Base-by-base conservation (phyloP, 768 basidiomycete species). In the Rhodotorula paludigena region DNA sequence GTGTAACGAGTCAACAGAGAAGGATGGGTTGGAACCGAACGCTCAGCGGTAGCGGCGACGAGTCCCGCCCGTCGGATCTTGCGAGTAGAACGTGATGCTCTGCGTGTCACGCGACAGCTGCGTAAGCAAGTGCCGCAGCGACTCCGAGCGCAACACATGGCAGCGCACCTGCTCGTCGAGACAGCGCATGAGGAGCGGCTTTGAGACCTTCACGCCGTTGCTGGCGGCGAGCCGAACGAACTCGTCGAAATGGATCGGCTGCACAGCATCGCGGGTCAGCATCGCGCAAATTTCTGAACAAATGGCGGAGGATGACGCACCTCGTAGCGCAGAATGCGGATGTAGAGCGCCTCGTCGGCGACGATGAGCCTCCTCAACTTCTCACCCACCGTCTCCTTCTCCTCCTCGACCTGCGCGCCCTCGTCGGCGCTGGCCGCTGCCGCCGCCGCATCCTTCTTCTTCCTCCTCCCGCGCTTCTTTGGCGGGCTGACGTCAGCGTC, bases 201-300 rank as follows among this genome's bases (percentile, higher is more conserved):
- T 57, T 20, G 71, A 63, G 53, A 61, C 35, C 58, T 72, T 72
- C 66, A 72, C 42, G 1, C 58, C 58, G 33, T 51, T 59, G n/a
- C 25, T 9, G 8, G 57, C 49, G 2, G 53, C 57, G 53, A 72
- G 60, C 0, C 47, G 20, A 36, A 55, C 48, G 49, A 72, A 68
- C 35, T 59, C 71, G 66, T 68, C 66, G 23, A 72, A 23, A 44
- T 68, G 64, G 30, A 72, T 56, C 10, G 71, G 71, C 71, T 72
- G 63, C 14, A 33, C n/a, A 16, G 10, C 5, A 2, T 21, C 35
- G n/a, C 35, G 36, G 11, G 4, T 21, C 21, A 8, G 18, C 2
- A 12, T 11, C 20, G 0, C 28, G n/a, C 32, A 12, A 0, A 33
- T 7, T 6, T 0, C 1, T 23, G 35, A 47, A 42, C 21, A 9